These are phyloP conservation scores for Ustilago esculenta DNA, from an alignment of 1,284 basidiomycete species.

Conservation along the genomic window DNA sequence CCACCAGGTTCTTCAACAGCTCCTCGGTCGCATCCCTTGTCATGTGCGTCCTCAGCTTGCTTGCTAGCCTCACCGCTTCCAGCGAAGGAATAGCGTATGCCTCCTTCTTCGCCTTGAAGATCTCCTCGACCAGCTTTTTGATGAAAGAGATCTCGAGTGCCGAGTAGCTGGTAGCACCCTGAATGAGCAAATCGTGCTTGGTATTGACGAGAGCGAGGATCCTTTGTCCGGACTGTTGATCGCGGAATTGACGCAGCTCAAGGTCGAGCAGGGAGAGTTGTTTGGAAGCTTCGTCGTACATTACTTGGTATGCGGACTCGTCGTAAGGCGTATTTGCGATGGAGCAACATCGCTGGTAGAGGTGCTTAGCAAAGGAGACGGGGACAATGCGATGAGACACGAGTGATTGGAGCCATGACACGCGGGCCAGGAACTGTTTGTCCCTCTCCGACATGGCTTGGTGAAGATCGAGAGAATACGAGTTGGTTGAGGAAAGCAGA, in stretches of 20 bases:
- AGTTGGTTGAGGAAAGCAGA: too few relatives aligned
- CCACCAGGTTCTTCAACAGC: slow-evolving; percentile 80
- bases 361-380: slow-evolving; percentile 32
- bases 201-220: slow-evolving; percentile 58
- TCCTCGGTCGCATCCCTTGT: slow-evolving; percentile 79
- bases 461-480: too few relatives aligned
- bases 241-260: slow-evolving; percentile 51
- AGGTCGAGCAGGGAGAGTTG: slow-evolving; percentile 42
- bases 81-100: slow-evolving; percentile 79
- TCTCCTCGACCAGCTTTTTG: slow-evolving; percentile 74
- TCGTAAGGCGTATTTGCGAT: slow-evolving; percentile 13
- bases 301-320: slow-evolving; percentile 15
- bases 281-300: slow-evolving; percentile 24
- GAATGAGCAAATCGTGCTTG: slow-evolving; percentile 51
- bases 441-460: slow-evolving; percentile 12
- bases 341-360: slow-evolving; percentile 37
- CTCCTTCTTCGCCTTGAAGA: slow-evolving; percentile 80
- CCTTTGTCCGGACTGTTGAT: slow-evolving; percentile 31
- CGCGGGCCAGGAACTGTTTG: slow-evolving; percentile 12
- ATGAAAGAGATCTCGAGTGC: slow-evolving; percentile 52
- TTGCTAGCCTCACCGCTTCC: slow-evolving; percentile 71
- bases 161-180: slow-evolving; percentile 57
- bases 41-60: slow-evolving; percentile 76
- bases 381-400: slow-evolving; percentile 49
- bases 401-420: slow-evolving; percentile 44